These are phyloP conservation scores for Globisporangium recalcitrans DNA, from an alignment of 352 stramenopile species.

Conservation along the genomic window DNA sequence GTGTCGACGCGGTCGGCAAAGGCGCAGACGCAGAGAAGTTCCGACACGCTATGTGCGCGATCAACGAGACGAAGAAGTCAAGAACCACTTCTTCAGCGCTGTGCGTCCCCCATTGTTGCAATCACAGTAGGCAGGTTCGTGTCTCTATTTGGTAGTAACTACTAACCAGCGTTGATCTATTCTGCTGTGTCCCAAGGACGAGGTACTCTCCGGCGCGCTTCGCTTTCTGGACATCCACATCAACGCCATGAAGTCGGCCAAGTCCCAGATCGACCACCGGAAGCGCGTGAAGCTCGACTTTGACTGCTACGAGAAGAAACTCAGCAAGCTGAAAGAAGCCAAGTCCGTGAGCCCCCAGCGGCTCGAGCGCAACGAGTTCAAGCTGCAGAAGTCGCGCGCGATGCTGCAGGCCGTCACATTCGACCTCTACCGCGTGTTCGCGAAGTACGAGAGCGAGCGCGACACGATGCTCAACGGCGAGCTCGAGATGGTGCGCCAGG, in stretches of 20 bases:
- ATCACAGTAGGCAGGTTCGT: neutral
- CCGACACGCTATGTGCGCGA: conserved; percentile 61
- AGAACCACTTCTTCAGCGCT: conserved; percentile 72
- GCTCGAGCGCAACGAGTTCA: conserved; percentile 56
- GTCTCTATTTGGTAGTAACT: neutral
- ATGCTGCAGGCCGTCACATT: conserved; percentile 49
- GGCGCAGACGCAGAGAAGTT: conserved; percentile 67
- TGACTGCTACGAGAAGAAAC: conserved; percentile 60
- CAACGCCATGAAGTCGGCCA: conserved; percentile 69
- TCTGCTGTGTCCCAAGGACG: conserved; percentile 23
- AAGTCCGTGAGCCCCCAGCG: conserved; percentile 21
- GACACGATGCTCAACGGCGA: conserved; percentile 76
- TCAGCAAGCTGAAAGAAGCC: conserved; percentile 28
- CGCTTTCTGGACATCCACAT: conserved; percentile 73
- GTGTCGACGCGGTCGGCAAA: conserved; percentile 55
- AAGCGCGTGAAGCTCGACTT: conserved; percentile 70
- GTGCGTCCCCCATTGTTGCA: conserved; percentile 16
- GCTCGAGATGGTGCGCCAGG: conserved; percentile 73
- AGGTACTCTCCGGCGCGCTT: conserved; percentile 49
- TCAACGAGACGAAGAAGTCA: conserved; percentile 72
- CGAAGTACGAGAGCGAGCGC: conserved; percentile 72
- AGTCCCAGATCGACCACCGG: conserved; percentile 63
- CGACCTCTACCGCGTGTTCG: conserved; percentile 68
- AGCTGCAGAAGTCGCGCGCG: conserved; percentile 38
- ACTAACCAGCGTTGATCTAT: neutral